Conservation (phyloP, 352 stramenopile species). For the Phytophthora citricola region DNA sequence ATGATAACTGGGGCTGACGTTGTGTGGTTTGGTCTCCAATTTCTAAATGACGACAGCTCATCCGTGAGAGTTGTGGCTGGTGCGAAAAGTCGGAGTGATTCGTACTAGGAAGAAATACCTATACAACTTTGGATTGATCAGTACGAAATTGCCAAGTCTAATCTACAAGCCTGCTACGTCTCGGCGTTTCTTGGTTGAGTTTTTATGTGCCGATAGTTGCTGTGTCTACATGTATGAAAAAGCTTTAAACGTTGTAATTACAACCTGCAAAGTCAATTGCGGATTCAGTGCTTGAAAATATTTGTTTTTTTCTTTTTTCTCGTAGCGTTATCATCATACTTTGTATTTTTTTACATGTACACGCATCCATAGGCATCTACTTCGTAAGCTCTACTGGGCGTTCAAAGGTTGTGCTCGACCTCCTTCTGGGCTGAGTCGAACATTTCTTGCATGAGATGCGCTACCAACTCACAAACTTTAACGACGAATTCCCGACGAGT, state of each 20-base stretch:
- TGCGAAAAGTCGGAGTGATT: not conserved
- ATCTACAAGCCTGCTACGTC: not conserved
- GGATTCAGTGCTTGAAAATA: too few relatives aligned
- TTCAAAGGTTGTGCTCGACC: not conserved
- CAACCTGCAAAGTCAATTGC: too few relatives aligned
- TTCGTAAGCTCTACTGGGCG: too few relatives aligned
- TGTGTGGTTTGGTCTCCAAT: not conserved
- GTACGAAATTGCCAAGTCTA: not conserved
- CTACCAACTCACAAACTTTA: not conserved
- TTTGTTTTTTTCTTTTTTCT: too few relatives aligned
- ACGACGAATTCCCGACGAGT: not conserved
- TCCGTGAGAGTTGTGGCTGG: not conserved
- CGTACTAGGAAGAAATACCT: not conserved
- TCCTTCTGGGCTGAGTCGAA: not conserved
- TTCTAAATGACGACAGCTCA: constrained; percentile 11
- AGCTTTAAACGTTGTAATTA: too few relatives aligned
- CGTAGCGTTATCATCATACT: too few relatives aligned
- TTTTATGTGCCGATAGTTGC: too few relatives aligned
- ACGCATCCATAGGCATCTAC: too few relatives aligned
- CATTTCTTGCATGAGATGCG: not conserved
- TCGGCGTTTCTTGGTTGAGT: not conserved
- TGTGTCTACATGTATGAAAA: too few relatives aligned
- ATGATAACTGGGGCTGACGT: not conserved
- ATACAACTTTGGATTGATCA: not conserved
- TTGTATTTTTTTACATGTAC: too few relatives aligned